Evolutionary conservation across 768 basidiomycete species (phyloP).

Genomic region (Sutorius australiensis): DNA sequence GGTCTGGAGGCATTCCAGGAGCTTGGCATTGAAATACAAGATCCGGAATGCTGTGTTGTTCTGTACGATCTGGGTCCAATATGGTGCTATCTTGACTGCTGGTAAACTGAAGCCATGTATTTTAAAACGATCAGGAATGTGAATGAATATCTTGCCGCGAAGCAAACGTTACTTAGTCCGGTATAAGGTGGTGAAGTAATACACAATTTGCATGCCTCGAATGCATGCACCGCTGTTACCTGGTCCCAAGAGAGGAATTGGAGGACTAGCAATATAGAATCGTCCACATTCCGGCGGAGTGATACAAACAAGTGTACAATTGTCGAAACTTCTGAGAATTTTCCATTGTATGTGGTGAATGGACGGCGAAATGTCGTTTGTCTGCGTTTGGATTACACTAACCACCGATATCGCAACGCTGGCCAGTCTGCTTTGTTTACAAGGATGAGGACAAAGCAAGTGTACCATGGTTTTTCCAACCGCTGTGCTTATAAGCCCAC

Average conservation of each 20-base stretch:
- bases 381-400: not conserved
- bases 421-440: constrained; percentile 4
- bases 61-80: constrained; percentile 12
- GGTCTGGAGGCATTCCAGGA: constrained; percentile 39
- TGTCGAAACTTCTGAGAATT: not conserved
- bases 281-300: not conserved
- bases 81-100: not conserved
- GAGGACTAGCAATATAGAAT: no score
- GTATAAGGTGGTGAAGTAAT: no score
- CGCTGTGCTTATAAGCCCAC: not conserved
- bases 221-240: no score
- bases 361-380: not conserved
- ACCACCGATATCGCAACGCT: not conserved
- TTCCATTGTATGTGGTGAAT: not conserved
- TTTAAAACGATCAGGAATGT: not conserved
- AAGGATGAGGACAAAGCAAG: constrained; percentile 8
- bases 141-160: not conserved
- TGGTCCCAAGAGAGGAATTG: no score
- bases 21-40: constrained; percentile 39
- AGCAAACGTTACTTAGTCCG: no score
- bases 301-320: not conserved
- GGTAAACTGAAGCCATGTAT: not conserved
- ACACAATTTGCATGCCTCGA: no score
- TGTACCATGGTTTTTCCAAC: not conserved
- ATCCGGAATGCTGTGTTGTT: not conserved